Base-by-base conservation (phyloP, 306 rosid species). In the Ceratonia siliqua region DNA sequence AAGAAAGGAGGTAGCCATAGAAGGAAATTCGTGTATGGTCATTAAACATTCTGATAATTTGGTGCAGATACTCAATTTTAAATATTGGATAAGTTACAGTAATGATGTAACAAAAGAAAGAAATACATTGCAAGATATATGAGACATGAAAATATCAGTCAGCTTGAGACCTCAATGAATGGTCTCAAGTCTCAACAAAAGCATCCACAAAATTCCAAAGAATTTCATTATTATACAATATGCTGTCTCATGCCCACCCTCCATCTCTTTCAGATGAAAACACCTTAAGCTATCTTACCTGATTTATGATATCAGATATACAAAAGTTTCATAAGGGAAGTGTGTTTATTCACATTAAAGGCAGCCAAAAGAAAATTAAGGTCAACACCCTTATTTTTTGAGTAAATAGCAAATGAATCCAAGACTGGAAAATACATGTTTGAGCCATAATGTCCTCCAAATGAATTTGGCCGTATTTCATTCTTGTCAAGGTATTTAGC, bases 361-460 rank as follows among this genome's bases (percentile, higher is more conserved):
- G 39, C 30, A 28, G 9, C 50, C 22, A 45, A 68, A 68, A 17
- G 39, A 57, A 58, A 8, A 41, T 38, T 49, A 38, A 18, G 9
- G 62, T 17, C n/a, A 10, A 62, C 41, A 5, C 24, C 22, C 14
- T 22, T 8, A 30, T 39, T 10, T 41, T 54, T 69, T 49, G 2
- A 13, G 33, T 25, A 72, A 25, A 21, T 41, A 14, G 49, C 48
- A 61, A 68, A 57, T 32, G 24, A 66, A 57, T 43, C 30, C 24
- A 21, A 49, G 14, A n/a, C 33, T n/a, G 5, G 17, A 62, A 38
- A 54, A 24, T 53, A 41, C 8, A 52, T 12, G 6, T 13, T 52
- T 45, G 48, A 57, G 62, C 36, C 25, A 73, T 12, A 21, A 21
- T 30, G 56, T 74, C 42, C 53, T 22, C 15, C 53, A 62, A 78